phyloP scores from a whole-genome alignment of 495 filamentous ascomycete genomes.

The Trichocladium antarcticum region DNA sequence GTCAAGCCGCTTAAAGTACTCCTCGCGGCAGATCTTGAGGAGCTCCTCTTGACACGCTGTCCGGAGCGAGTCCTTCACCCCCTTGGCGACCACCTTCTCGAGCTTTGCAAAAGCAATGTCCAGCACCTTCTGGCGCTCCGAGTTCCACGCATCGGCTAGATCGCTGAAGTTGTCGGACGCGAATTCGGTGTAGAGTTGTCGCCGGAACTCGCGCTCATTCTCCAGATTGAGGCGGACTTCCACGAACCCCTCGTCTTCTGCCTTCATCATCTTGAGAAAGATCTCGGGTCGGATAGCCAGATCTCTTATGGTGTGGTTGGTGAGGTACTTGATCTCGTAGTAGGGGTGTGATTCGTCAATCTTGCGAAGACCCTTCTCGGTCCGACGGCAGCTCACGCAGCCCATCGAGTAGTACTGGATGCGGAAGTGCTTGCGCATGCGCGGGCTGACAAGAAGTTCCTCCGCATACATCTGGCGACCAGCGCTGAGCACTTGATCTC shows the following conservation, averaged over 20 bases:
- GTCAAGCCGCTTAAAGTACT: slow-evolving; percentile 77
- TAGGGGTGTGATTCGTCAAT: slow-evolving; percentile 95
- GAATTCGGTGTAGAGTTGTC: slow-evolving; percentile 66
- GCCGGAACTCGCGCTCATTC: slow-evolving; percentile 59
- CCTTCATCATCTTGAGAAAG: slow-evolving; percentile 90
- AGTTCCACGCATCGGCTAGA: slow-evolving; percentile 90
- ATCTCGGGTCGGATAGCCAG: slow-evolving; percentile 75
- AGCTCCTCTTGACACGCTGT: slow-evolving; percentile 86
- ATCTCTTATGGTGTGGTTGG: slow-evolving; percentile 70
- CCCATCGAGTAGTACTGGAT: slow-evolving; percentile 70
- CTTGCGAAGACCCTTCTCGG: slow-evolving; percentile 84
- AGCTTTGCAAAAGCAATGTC: slow-evolving; percentile 72
- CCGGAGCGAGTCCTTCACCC: slow-evolving; percentile 84
- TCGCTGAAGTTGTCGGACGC: slow-evolving; percentile 91
- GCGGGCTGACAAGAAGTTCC: slow-evolving; percentile 76
- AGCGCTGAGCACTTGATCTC: slow-evolving; percentile 60
- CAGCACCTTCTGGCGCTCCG: slow-evolving; percentile 68
- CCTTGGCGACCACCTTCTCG: slow-evolving; percentile 71
- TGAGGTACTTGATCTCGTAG: slow-evolving; percentile 95
- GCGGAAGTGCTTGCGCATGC: slow-evolving; percentile 80
- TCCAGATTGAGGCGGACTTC: slow-evolving; percentile 71
- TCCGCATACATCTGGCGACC: slow-evolving; percentile 84
- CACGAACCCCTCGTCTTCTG: slow-evolving; percentile 83
- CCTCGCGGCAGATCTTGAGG: slow-evolving; percentile 66
- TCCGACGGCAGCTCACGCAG: slow-evolving; percentile 73